Base-by-base conservation (phyloP, 2,329 filamentous ascomycete species). In the Aspergillus versicolor region DNA sequence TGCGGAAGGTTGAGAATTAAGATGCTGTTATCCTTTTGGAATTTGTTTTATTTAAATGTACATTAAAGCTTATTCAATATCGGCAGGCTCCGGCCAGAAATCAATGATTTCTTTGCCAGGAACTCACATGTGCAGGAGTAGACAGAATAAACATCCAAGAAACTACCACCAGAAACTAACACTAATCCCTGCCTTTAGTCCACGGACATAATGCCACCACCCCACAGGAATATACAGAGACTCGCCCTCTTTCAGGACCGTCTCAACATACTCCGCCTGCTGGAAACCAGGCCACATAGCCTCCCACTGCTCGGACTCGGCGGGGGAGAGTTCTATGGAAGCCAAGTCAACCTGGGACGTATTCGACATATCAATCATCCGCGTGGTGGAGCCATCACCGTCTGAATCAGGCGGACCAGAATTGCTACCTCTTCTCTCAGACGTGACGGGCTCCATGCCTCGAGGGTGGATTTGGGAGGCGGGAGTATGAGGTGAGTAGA, bases 161-260 rank as follows among this genome's bases (percentile, higher is more conserved):
- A 5, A 30, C 41, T 90, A 89, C 89, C 91, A 99, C 94, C 94
- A 99, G 70, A 97, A 97, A 70, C 92, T 97, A 12, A 97, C 92
- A 64, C 92, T 97, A 68, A 96, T 92, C 69, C 93, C 96, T 19
- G 90, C 85, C 56, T 86, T 91, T 67, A 97, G 71, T 49, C 91
- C 91, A 58, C 90, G 82, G 3, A 97, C 90, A 73, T 97, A 97
- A 78, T 99, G 94, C 94, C 94, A 99, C 93, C 94, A 99, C 0
- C 93, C 94, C 5, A 91, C 82, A 0, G 94, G 94, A 52, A 99
- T 90, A 70, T 96, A 94, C 52, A 99, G 71, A 62, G 87, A 89
- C 52, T 99, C 92, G 0, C 93, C 94, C 1, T 89, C 88, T 30
- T 82, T 84, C 5, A 99, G 76, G 1, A 97, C 82, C 1, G 77